A percentile compares a stretch with the other conserved stretches of the same genome.
These are phyloP conservation scores for Penicillium sp. DNA, from an alignment of 2,329 filamentous ascomycete species.

Conservation along the genomic window DNA sequence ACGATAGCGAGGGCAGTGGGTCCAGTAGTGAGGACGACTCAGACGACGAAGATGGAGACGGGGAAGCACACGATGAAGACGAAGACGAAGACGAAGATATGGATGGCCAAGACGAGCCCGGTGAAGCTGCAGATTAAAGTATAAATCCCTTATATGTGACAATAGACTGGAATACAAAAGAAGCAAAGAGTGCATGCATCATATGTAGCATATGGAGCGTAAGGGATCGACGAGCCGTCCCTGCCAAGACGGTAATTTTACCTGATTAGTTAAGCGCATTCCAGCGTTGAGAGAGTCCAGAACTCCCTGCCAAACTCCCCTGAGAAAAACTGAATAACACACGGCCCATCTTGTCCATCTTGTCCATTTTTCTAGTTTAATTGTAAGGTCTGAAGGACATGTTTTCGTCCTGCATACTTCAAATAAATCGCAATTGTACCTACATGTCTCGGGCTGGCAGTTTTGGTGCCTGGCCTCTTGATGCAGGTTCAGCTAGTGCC, in stretches of 20 bases:
- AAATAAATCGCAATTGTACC: not conserved
- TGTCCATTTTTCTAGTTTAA: too few relatives aligned
- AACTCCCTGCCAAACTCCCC: constrained; percentile 12
- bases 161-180: not conserved
- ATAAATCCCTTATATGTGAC: constrained; percentile 1
- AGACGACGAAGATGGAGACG: constrained; percentile 30
- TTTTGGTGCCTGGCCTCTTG: not conserved
- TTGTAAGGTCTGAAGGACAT: too few relatives aligned
- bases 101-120: constrained; percentile 45
- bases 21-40: constrained; percentile 43
- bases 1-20: constrained; percentile 51
- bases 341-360: too few relatives aligned
- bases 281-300: constrained; percentile 18
- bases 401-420: too few relatives aligned
- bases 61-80: constrained; percentile 30
- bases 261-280: constrained; percentile 22
- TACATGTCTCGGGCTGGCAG: not conserved
- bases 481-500: not conserved
- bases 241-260: constrained; percentile 25
- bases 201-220: constrained; percentile 8
- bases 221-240: constrained; percentile 2
- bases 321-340: constrained; percentile 5
- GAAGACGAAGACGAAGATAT: constrained; percentile 33
- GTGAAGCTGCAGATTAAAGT: constrained; percentile 42
- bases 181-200: not conserved